A percentile compares a stretch with the other conserved stretches of the same genome.
Evolutionary conservation across 495 filamentous ascomycete genomes (phyloP).

Genomic region (Extremus antarcticus): DNA sequence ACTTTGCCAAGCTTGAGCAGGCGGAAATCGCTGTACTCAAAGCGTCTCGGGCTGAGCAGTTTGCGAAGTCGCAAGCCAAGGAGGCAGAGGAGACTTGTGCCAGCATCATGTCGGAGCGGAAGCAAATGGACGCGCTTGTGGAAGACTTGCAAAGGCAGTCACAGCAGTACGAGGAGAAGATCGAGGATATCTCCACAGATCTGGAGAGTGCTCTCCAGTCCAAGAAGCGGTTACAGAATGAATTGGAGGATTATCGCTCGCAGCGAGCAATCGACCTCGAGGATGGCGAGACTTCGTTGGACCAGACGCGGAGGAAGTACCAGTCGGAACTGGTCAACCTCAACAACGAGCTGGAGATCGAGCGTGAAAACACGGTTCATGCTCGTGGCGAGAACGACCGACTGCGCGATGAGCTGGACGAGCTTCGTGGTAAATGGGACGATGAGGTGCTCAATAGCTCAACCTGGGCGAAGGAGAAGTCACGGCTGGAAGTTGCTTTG

Average conservation of each 20-base stretch:
- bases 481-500: constrained; percentile 78
- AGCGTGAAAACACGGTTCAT: constrained; percentile 71
- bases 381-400: constrained; percentile 50
- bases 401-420: constrained; percentile 86
- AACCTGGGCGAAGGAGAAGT: constrained; percentile 97
- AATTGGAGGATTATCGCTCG: constrained; percentile 93
- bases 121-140: constrained; percentile 75
- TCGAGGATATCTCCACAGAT: constrained; percentile 88
- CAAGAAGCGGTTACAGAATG: constrained; percentile 91
- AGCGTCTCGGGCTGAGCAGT: constrained; percentile 82
- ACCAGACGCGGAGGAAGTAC: constrained; percentile 96
- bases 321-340: constrained; percentile 82
- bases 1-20: constrained; percentile 95
- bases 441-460: constrained; percentile 96
- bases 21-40: constrained; percentile 93
- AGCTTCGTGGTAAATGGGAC: constrained; percentile 94
- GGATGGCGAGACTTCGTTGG: constrained; percentile 91
- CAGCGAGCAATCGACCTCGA: constrained; percentile 93
- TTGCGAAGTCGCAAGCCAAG: constrained; percentile 74
- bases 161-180: constrained; percentile 76
- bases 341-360: constrained; percentile 84
- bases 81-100: constrained; percentile 90
- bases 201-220: constrained; percentile 75
- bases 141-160: constrained; percentile 86
- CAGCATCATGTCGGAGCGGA: constrained; percentile 81